phyloP scores from a whole-genome alignment of 2,329 filamentous ascomycete species.

The Harringtonia aguacate region DNA sequence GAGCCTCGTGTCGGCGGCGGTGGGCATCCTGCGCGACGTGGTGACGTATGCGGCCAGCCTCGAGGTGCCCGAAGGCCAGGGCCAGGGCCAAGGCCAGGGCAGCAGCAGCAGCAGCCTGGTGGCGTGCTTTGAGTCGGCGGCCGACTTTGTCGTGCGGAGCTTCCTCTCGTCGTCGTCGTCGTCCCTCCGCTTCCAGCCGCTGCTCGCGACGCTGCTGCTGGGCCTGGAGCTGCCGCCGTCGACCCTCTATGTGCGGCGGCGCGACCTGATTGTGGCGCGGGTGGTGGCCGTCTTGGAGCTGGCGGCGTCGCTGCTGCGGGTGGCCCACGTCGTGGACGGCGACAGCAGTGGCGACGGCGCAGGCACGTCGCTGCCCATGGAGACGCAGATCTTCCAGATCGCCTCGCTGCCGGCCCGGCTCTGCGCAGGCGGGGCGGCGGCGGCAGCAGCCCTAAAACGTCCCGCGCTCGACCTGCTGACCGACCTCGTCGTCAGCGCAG shows the following conservation, averaged over 20 bases:
- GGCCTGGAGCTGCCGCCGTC: constrained; percentile 47
- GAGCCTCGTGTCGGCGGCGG: constrained; percentile 56
- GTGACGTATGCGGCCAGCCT: constrained; percentile 65
- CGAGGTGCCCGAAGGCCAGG: constrained; percentile 17
- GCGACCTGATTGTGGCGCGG: constrained; percentile 48
- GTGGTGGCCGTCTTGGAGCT: constrained; percentile 55
- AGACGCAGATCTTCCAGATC: constrained; percentile 71
- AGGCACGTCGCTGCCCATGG: no score
- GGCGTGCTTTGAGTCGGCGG: constrained; percentile 57
- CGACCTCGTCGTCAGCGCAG: constrained; percentile 59
- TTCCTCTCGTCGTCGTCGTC: constrained; percentile 63
- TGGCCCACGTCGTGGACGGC: constrained; percentile 49
- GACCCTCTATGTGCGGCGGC: constrained; percentile 49
- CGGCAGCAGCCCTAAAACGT: constrained; percentile 44
- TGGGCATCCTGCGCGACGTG: constrained; percentile 60
- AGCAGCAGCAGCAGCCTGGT: constrained; percentile 22
- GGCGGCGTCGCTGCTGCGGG: constrained; percentile 58
- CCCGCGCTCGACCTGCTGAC: constrained; percentile 61
- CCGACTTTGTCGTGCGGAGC: constrained; percentile 63
- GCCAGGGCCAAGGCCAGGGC: neutral
- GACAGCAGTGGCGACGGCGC: constrained; percentile 53
- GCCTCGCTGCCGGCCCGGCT: constrained; percentile 67
- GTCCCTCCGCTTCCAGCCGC: constrained; percentile 64
- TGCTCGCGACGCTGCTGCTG: constrained; percentile 59
- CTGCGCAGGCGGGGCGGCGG: constrained; percentile 60